These are phyloP conservation scores for Craterostigma plantagineum DNA, from an alignment of 257 asterid genomes.

Conservation along the genomic window DNA sequence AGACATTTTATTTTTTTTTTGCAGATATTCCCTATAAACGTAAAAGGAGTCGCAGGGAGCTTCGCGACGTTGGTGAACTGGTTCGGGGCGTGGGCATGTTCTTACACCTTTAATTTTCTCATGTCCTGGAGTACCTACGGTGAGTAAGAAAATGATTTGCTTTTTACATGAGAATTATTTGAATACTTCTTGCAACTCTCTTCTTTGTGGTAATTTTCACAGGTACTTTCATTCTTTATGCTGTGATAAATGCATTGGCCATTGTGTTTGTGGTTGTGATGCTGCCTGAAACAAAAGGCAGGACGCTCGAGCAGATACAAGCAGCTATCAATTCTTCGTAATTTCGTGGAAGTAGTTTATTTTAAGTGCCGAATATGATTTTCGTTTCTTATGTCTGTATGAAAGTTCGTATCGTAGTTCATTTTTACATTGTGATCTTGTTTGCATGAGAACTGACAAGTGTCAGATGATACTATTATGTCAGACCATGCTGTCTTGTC, in stretches of 20 bases:
- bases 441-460: too few species aligned
- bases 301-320: constrained; percentile 78
- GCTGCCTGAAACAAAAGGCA: constrained; percentile 92
- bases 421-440: too few species aligned
- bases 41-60: constrained; percentile 93
- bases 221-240: constrained; percentile 82
- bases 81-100: constrained; percentile 90
- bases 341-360: too few species aligned
- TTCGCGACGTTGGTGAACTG: constrained; percentile 79
- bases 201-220: constrained; percentile 6
- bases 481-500: too few species aligned
- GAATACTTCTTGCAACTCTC: constrained; percentile 1
- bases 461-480: too few species aligned
- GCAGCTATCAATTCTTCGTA: constrained; percentile 31
- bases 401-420: too few species aligned
- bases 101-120: constrained; percentile 83
- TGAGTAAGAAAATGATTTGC: constrained; percentile 6
- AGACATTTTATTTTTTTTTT: constrained; percentile 3
- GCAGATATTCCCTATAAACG: constrained; percentile 82
- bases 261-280: constrained; percentile 51
- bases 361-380: too few species aligned
- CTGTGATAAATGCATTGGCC: constrained; percentile 43
- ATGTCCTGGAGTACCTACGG: constrained; percentile 86
- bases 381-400: too few species aligned
- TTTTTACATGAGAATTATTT: not conserved